Conservation (phyloP, 2,329 filamentous ascomycete species). For the Botrytis fragariae region DNA sequence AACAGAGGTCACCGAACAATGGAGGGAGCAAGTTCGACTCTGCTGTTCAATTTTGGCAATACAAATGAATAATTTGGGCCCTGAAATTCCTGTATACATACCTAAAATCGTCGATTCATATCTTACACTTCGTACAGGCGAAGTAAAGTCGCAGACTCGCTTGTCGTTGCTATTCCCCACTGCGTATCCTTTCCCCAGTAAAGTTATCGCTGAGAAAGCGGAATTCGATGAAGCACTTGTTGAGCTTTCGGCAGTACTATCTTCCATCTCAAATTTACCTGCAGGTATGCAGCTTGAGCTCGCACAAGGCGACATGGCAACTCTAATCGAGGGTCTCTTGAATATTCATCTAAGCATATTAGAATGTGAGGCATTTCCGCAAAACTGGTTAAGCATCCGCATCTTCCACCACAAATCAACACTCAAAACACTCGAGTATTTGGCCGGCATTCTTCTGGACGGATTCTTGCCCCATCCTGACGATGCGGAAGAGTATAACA, state of each 20-base stretch:
- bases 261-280: constrained; percentile 72
- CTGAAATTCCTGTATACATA: constrained; percentile 84
- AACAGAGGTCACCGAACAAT: constrained; percentile 73
- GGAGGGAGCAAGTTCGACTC: constrained; percentile 87
- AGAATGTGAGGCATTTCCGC: constrained; percentile 83
- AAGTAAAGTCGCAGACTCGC: constrained; percentile 55
- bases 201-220: constrained; percentile 56
- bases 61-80: constrained; percentile 73
- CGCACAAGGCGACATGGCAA: constrained; percentile 69
- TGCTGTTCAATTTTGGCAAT: constrained; percentile 91
- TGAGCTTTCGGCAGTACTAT: constrained; percentile 84
- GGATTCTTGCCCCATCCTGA: constrained; percentile 85
- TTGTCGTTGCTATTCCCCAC: constrained; percentile 89
- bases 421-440: constrained; percentile 79
- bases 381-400: constrained; percentile 86
- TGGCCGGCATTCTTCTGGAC: constrained; percentile 76
- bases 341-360: constrained; percentile 87
- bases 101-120: constrained; percentile 91
- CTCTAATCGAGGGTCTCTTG: constrained; percentile 74
- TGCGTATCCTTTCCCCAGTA: constrained; percentile 82
- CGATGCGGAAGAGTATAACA: constrained; percentile 79
- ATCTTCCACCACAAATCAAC: constrained; percentile 91
- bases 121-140: constrained; percentile 63
- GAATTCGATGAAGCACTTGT: constrained; percentile 82
- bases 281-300: constrained; percentile 74